These are phyloP conservation scores for Apiotrichum laibachii DNA, from an alignment of 1,284 basidiomycete genomes.

Conservation along the genomic window DNA sequence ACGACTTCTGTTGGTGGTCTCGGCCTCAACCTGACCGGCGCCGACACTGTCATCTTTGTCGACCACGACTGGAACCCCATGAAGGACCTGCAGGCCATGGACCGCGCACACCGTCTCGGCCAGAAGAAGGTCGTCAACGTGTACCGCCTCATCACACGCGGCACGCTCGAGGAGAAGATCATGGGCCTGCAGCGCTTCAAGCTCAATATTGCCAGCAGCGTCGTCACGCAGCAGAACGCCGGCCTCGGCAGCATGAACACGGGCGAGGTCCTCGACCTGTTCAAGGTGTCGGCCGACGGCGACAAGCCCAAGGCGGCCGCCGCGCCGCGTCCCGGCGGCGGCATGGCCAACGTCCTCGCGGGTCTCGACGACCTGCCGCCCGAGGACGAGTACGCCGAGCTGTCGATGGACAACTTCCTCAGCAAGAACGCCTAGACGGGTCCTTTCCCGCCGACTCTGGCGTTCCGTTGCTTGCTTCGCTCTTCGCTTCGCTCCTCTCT, in stretches of 20 bases:
- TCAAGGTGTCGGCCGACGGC: slow-evolving; percentile 71
- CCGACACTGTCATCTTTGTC: slow-evolving; percentile 98
- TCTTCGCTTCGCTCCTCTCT: neutral
- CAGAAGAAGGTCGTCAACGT: slow-evolving; percentile 99
- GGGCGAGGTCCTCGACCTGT: slow-evolving; percentile 92
- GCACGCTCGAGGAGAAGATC: slow-evolving; percentile 98
- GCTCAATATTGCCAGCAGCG: slow-evolving; percentile 92
- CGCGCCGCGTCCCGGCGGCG: slow-evolving; percentile 23
- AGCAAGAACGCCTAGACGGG: slow-evolving; percentile 32
- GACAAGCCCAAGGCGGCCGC: slow-evolving; percentile 45
- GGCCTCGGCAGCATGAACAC: slow-evolving; percentile 95
- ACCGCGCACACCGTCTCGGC: slow-evolving; percentile 94
- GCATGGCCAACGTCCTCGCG: slow-evolving; percentile 74
- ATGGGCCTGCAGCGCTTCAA: slow-evolving; percentile 99
- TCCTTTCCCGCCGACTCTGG: too few relatives aligned
- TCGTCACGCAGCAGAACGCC: slow-evolving; percentile 96
- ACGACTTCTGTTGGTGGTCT: slow-evolving; percentile 97
- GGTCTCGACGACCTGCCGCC: slow-evolving; percentile 81
- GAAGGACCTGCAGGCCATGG: slow-evolving; percentile 99
- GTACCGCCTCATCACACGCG: slow-evolving; percentile 93
- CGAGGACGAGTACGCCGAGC: slow-evolving; percentile 82
- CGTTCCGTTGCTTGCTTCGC: neutral
- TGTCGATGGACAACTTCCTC: slow-evolving; percentile 75
- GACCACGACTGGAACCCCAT: slow-evolving; percentile 99
- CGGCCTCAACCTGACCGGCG: slow-evolving; percentile 93